phyloP scores from a whole-genome alignment of 257 asterid species.

The Lycium barbarum region DNA sequence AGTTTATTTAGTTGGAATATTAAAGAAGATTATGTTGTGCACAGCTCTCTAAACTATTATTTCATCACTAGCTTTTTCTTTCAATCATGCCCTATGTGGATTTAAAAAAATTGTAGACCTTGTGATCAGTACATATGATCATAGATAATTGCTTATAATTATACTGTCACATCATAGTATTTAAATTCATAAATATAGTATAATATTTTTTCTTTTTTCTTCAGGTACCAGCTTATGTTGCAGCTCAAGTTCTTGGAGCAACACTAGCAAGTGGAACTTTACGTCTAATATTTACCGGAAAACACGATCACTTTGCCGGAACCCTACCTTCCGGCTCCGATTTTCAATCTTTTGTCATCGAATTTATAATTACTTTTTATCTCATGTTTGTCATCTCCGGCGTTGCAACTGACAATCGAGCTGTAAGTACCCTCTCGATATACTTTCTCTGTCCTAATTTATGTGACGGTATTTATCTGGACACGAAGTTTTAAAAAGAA shows the following conservation, averaged over 20 bases:
- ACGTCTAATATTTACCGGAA: conserved; percentile 67
- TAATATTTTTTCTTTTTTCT: neutral
- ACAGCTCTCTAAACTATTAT: no score
- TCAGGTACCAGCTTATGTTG: conserved; percentile 76
- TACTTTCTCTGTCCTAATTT: neutral
- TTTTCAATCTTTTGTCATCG: conserved; percentile 67
- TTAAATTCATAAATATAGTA: no score
- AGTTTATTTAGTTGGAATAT: no score
- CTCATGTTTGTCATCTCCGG: conserved; percentile 95
- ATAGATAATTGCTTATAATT: no score
- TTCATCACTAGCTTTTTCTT: no score
- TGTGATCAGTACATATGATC: no score
- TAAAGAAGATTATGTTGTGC: no score
- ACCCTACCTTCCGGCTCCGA: conserved; percentile 67
- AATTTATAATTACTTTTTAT: conserved; percentile 85
- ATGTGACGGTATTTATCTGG: neutral
- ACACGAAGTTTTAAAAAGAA: neutral
- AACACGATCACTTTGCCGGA: conserved; percentile 72
- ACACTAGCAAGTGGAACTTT: conserved; percentile 84
- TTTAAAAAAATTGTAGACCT: no score
- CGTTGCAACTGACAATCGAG: conserved; percentile 91
- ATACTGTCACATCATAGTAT: no score
- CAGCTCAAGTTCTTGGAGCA: conserved; percentile 76
- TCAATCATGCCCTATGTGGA: no score
- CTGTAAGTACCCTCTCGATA: conserved; percentile 47